phyloP scores from a whole-genome alignment of 495 filamentous ascomycete species.

The Penicillium goetzii region DNA sequence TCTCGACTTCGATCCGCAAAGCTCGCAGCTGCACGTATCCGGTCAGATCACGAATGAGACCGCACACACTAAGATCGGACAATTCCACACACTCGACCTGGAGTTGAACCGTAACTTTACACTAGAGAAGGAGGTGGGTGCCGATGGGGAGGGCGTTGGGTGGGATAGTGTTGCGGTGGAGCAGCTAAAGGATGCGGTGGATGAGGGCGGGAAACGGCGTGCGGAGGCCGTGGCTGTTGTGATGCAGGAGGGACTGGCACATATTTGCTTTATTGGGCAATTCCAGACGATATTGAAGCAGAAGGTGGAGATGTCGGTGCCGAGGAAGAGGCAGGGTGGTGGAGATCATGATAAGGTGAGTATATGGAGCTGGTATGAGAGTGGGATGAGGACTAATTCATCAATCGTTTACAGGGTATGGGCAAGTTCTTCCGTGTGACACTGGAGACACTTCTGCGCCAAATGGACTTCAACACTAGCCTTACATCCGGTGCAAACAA shows the following conservation, averaged over 20 bases:
- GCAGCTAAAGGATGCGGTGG: constrained; percentile 75
- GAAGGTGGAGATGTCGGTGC: constrained; percentile 79
- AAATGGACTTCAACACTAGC: constrained; percentile 71
- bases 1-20: constrained; percentile 88
- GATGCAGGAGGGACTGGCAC: constrained; percentile 92
- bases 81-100: constrained; percentile 88
- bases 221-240: constrained; percentile 86
- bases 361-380: constrained; percentile 6
- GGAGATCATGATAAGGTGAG: constrained; percentile 67
- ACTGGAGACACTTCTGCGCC: constrained; percentile 72
- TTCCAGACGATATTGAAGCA: constrained; percentile 87
- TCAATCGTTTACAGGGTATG: constrained; percentile 55
- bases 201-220: constrained; percentile 66
- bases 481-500: constrained; percentile 42
- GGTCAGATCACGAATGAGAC: constrained; percentile 85
- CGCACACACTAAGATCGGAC: constrained; percentile 77
- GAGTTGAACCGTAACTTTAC: constrained; percentile 89
- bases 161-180: constrained; percentile 92
- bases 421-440: constrained; percentile 79
- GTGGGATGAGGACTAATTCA: not conserved
- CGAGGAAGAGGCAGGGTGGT: constrained; percentile 70
- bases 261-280: constrained; percentile 92
- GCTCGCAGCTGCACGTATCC: constrained; percentile 80
- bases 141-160: constrained; percentile 58
- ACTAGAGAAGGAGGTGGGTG: constrained; percentile 62